Evolutionary conservation across 2,329 filamentous ascomycete genomes (phyloP).

Genomic region (Remersonia thermophila): DNA sequence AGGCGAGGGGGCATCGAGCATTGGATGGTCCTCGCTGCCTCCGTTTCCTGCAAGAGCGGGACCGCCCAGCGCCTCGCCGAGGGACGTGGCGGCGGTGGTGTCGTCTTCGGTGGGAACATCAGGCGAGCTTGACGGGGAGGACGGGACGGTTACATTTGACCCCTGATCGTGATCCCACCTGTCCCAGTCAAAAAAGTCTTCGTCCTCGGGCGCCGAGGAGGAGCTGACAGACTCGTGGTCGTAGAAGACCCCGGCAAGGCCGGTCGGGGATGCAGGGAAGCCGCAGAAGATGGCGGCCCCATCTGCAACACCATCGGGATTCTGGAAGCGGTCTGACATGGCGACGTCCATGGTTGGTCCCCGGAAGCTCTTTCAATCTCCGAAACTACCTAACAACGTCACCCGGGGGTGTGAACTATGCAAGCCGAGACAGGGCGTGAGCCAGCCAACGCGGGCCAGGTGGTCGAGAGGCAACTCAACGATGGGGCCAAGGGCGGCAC

Average conservation of each 20-base stretch:
- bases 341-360: conserved; percentile 10
- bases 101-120: conserved; percentile 7
- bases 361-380: too few species aligned
- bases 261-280: conserved; percentile 9
- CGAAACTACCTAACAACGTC: neutral
- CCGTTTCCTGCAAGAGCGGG: conserved; percentile 1
- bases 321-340: conserved; percentile 5
- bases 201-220: conserved; percentile 7
- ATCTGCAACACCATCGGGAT: conserved; percentile 4
- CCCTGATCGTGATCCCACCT: neutral
- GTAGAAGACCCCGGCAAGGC: neutral
- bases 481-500: too few species aligned
- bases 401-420: conserved; percentile 3
- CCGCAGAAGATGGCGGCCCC: too few species aligned
- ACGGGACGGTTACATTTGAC: conserved; percentile 12
- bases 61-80: conserved; percentile 1
- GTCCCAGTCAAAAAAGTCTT: conserved; percentile 12
- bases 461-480: too few species aligned
- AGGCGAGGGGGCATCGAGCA: conserved; percentile 7
- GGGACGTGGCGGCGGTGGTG: conserved; percentile 1
- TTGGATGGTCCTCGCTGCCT: conserved; percentile 6
- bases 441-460: too few species aligned
- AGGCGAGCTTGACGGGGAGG: too few species aligned
- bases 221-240: conserved; percentile 8
- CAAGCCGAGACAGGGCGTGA: neutral